These are phyloP conservation scores for Elsinoe australis DNA, from an alignment of 2,329 filamentous ascomycete species.

Conservation along the genomic window DNA sequence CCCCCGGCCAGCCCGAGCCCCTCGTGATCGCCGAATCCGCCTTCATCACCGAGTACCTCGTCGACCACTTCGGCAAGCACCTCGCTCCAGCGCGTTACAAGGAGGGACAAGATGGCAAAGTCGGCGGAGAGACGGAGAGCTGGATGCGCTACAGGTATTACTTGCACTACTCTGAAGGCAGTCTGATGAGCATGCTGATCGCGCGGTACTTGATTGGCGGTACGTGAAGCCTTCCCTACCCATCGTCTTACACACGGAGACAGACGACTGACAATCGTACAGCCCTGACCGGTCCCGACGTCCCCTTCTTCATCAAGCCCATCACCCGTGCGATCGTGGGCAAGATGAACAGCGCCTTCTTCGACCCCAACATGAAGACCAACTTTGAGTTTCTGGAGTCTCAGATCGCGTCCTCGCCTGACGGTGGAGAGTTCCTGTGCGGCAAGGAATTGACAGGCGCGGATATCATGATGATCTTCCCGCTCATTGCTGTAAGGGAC, in stretches of 20 bases:
- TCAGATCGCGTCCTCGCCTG: conserved; percentile 41
- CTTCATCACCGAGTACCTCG: conserved; percentile 73
- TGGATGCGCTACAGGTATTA: conserved; percentile 59
- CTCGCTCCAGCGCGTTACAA: conserved; percentile 47
- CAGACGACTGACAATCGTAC: neutral
- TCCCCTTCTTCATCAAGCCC: conserved; percentile 63
- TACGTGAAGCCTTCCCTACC: conserved; percentile 29
- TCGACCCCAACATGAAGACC: conserved; percentile 41
- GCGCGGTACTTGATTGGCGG: conserved; percentile 54
- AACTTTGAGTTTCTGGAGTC: conserved; percentile 47
- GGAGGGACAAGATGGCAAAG: conserved; percentile 46
- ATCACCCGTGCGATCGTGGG: conserved; percentile 50
- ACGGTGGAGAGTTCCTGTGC: conserved; percentile 45
- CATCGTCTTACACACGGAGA: neutral
- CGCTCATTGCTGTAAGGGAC: conserved; percentile 39
- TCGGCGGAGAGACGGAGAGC: conserved; percentile 52
- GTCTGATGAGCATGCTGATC: conserved; percentile 65
- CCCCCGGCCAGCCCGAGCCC: conserved; percentile 39
- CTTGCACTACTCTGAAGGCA: conserved; percentile 81
- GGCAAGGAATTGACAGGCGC: conserved; percentile 43
- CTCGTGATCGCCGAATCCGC: conserved; percentile 73
- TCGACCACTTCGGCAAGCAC: conserved; percentile 54
- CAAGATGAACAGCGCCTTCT: conserved; percentile 39
- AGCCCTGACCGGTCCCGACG: conserved; percentile 24
- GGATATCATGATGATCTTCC: conserved; percentile 48